A percentile compares a stretch with the other conserved stretches of the same genome.
These are phyloP conservation scores for Thalassiosira sp. DNA, from an alignment of 352 stramenopile genomes.

Conservation along the genomic window DNA sequence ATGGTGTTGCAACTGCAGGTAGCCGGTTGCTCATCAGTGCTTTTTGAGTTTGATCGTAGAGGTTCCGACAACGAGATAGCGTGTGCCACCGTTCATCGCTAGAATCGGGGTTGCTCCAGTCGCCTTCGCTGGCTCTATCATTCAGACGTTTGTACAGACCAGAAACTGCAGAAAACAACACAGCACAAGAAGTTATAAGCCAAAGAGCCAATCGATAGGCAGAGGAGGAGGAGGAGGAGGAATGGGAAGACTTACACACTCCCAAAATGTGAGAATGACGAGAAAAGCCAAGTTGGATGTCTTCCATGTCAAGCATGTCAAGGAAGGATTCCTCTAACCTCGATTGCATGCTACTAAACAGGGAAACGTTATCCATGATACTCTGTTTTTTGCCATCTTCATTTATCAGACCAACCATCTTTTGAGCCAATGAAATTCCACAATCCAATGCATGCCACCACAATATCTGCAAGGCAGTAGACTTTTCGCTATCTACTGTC, in stretches of 20 bases:
- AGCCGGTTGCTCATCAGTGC: conserved; percentile 26
- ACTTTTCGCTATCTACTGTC: conserved; percentile 36
- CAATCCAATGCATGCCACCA: conserved; percentile 54
- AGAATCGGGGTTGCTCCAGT: conserved; percentile 36
- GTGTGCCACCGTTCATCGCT: conserved; percentile 24
- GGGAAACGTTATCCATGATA: no score
- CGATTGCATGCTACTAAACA: conserved; percentile 16
- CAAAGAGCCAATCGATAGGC: no score
- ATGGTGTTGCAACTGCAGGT: conserved; percentile 36
- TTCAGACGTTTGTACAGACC: conserved; percentile 38
- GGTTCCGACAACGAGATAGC: conserved; percentile 12
- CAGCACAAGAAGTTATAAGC: neutral
- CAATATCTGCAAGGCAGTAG: conserved; percentile 38
- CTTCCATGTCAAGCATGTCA: conserved; percentile 10
- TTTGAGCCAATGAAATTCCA: conserved; percentile 19
- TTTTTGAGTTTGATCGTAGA: conserved; percentile 16
- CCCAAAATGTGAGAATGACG: conserved; percentile 46
- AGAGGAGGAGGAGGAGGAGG: no score
- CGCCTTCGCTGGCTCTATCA: conserved; percentile 32
- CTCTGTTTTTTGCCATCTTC: no score
- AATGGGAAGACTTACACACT: neutral
- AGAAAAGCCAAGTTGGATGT: conserved; percentile 38
- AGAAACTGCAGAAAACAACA: conserved; percentile 23
- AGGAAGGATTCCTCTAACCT: conserved; percentile 25
- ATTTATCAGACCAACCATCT: conserved; percentile 7